These are phyloP conservation scores for Phoenix dactylifera DNA, from an alignment of 176 grass and related monocot species.

Conservation along the genomic window DNA sequence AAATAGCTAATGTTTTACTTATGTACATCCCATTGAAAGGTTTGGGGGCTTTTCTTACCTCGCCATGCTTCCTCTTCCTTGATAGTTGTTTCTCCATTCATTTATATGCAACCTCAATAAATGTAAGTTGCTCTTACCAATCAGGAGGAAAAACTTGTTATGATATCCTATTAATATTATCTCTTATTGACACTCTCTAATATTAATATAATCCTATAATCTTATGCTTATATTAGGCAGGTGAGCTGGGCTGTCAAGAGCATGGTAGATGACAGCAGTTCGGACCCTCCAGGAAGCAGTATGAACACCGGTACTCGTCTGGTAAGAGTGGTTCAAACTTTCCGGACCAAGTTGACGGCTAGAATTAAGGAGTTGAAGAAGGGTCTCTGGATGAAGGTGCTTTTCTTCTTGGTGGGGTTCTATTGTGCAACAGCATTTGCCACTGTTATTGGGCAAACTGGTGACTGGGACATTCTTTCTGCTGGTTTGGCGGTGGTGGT, in stretches of 20 bases:
- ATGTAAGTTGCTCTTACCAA: no score
- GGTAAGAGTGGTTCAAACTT: slow-evolving; percentile 38
- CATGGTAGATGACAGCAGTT: slow-evolving; percentile 24
- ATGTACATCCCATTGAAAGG: no score
- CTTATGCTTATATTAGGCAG: slow-evolving; percentile 4
- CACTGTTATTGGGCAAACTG: slow-evolving; percentile 84
- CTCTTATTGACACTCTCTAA: no score
- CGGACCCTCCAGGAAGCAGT: slow-evolving; percentile 31
- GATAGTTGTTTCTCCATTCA: no score
- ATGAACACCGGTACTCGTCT: slow-evolving; percentile 42
- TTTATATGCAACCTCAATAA: no score
- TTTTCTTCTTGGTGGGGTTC: slow-evolving; percentile 80
- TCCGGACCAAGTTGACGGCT: slow-evolving; percentile 29
- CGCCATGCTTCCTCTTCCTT: no score
- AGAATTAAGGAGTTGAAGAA: slow-evolving; percentile 46
- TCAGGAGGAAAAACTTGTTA: no score
- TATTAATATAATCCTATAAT: no score
- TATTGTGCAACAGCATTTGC: slow-evolving; percentile 91
- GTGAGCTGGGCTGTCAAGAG: slow-evolving; percentile 35
- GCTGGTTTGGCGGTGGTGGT: slow-evolving; percentile 74
- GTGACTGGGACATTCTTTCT: slow-evolving; percentile 95
- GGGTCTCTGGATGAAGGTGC: slow-evolving; percentile 54
- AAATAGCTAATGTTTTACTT: no score
- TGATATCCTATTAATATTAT: no score
- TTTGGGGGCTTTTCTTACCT: no score